Conservation (phyloP, 148 eudicot species). For the Chenopodium quinoa region DNA sequence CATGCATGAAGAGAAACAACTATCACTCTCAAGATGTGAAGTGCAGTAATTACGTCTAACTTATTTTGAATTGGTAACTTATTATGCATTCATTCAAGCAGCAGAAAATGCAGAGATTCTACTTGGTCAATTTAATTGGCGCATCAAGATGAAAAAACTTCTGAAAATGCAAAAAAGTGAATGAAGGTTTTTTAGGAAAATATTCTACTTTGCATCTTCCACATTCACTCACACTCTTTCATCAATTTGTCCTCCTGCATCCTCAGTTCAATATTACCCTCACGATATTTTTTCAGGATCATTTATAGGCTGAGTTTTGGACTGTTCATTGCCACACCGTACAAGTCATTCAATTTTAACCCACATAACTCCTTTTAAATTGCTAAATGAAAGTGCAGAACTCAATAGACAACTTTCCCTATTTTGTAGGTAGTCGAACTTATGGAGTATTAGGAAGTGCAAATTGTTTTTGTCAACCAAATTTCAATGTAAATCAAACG, state of each 20-base stretch:
- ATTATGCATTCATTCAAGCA: conserved; percentile 6
- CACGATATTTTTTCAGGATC: neutral
- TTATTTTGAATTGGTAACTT: neutral
- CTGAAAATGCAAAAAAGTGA: conserved; percentile 15
- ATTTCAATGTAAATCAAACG: neutral
- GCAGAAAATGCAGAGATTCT: neutral
- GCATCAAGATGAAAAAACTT: neutral
- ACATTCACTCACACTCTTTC: conserved; percentile 4
- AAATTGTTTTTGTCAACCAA: neutral
- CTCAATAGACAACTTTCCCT: neutral
- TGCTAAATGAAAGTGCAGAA: neutral
- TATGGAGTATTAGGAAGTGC: neutral
- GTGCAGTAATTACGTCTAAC: neutral
- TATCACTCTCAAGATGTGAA: conserved; percentile 4
- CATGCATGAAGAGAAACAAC: conserved; percentile 7
- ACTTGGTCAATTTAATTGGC: neutral
- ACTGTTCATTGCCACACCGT: conserved; percentile 1
- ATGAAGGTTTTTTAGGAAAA: neutral
- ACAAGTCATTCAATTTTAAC: neutral
- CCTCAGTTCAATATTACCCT: neutral
- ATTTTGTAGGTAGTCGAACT: neutral
- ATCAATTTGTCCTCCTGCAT: neutral
- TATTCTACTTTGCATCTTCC: neutral
- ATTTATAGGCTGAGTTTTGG: neutral
- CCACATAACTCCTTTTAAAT: too few relatives aligned